Conservation (phyloP, 192 early-diverging fungal species). For the Backusella morwellensis region DNA sequence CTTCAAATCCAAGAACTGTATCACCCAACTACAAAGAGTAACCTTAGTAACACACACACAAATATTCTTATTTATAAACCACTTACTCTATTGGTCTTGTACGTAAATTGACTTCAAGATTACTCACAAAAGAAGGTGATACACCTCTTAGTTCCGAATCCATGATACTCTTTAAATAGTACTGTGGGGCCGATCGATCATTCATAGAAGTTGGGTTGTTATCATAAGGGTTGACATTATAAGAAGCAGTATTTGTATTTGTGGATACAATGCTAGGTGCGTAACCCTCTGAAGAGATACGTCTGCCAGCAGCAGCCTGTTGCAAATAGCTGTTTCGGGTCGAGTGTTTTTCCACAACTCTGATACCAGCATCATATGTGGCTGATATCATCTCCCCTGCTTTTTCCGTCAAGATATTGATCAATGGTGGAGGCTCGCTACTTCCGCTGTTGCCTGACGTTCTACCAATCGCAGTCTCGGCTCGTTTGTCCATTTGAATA, state of each 20-base stretch:
- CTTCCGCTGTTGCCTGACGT: neutral
- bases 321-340: neutral
- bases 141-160: conserved; percentile 49
- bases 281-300: neutral
- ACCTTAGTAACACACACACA: neutral
- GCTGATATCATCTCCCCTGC: conserved; percentile 27
- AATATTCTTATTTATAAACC: neutral
- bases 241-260: neutral
- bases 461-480: conserved; percentile 27
- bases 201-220: neutral
- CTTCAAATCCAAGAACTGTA: conserved; percentile 73
- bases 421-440: conserved; percentile 13
- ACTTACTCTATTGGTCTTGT: conserved; percentile 51
- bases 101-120: conserved; percentile 52
- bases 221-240: neutral
- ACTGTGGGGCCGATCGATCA: conserved; percentile 42
- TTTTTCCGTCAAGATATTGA: conserved; percentile 30
- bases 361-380: conserved; percentile 6
- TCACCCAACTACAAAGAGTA: conserved; percentile 57
- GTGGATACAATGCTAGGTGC: neutral
- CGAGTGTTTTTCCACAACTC: conserved; percentile 19
- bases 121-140: conserved; percentile 41
- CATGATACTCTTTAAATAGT: conserved; percentile 51
- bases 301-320: neutral
- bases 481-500: conserved; percentile 5